phyloP scores from a whole-genome alignment of 345 rosid genomes.

The Hypericum perforatum region DNA sequence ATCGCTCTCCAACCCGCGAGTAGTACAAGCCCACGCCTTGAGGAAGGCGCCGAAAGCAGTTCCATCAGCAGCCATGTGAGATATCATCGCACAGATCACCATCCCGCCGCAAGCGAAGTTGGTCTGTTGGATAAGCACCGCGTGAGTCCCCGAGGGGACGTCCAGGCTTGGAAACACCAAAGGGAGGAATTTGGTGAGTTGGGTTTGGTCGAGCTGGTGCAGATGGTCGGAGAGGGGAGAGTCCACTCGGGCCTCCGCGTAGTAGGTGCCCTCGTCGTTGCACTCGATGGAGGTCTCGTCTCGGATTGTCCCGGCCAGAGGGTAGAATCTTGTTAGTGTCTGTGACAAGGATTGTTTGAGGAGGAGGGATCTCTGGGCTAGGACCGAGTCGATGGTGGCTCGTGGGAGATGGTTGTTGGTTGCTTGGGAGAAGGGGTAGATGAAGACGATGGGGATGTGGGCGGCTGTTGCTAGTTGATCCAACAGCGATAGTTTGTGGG shows the following conservation, averaged over 20 bases:
- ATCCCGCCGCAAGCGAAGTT: not conserved
- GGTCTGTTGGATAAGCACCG: not conserved
- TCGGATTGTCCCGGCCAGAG: slow-evolving; percentile 7
- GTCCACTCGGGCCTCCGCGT: slow-evolving; percentile 1
- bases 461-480: slow-evolving; percentile 5
- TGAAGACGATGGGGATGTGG: not conserved
- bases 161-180: not conserved
- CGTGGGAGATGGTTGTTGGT: not conserved
- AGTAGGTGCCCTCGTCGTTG: not conserved
- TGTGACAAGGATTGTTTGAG: slow-evolving; percentile 11
- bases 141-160: not conserved
- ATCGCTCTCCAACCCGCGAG: not conserved
- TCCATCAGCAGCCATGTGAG: not conserved
- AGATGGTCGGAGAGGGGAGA: not conserved
- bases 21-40: not conserved
- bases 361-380: not conserved
- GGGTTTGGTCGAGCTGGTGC: not conserved
- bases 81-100: not conserved
- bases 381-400: not conserved
- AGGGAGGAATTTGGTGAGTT: not conserved
- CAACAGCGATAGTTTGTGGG: slow-evolving; percentile 5
- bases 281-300: slow-evolving; percentile 8
- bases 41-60: not conserved
- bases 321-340: slow-evolving; percentile 8
- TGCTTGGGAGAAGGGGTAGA: not conserved